phyloP scores from a whole-genome alignment of 805 yeast genomes.

The Nakazawaea ambrosiae region DNA sequence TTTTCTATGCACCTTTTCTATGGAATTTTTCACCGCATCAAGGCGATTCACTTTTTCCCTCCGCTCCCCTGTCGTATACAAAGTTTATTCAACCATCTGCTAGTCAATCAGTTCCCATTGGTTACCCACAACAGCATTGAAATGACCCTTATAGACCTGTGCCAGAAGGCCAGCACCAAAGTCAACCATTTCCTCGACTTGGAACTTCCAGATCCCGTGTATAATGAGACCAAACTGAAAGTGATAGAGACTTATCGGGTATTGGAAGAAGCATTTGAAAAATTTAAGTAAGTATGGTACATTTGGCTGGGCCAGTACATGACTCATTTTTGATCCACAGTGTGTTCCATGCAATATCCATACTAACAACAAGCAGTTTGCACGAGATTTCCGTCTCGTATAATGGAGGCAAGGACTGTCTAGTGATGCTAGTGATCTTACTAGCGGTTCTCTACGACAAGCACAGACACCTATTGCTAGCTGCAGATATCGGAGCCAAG shows the following conservation, averaged over 20 bases:
- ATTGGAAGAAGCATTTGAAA: constrained; percentile 6
- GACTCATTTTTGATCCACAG: too few species aligned
- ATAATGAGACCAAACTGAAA: constrained; percentile 2
- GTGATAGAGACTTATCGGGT: constrained; percentile 5
- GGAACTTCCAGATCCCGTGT: background rate
- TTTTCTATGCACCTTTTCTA: background rate
- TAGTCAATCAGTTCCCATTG: too few species aligned
- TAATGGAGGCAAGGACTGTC: constrained; percentile 96
- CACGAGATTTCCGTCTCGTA: constrained; percentile 71
- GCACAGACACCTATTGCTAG: constrained; percentile 13
- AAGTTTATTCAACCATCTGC: too few species aligned
- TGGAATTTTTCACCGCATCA: background rate
- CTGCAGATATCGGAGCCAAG: constrained; percentile 21
- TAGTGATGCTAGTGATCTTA: constrained; percentile 75
- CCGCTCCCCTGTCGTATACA: too few species aligned
- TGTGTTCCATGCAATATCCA: too few species aligned
- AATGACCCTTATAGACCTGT: constrained; percentile 9
- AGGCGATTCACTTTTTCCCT: too few species aligned
- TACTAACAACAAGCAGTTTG: constrained; percentile 12
- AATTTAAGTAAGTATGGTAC: constrained; percentile 9
- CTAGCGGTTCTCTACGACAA: constrained; percentile 41
- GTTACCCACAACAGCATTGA: too few species aligned
- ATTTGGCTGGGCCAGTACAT: too few species aligned
- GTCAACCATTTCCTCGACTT: constrained; percentile 3
- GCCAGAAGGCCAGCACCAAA: constrained; percentile 4